Conservation (phyloP, 2,329 filamentous ascomycete species). For the Colletotrichum phormii region DNA sequence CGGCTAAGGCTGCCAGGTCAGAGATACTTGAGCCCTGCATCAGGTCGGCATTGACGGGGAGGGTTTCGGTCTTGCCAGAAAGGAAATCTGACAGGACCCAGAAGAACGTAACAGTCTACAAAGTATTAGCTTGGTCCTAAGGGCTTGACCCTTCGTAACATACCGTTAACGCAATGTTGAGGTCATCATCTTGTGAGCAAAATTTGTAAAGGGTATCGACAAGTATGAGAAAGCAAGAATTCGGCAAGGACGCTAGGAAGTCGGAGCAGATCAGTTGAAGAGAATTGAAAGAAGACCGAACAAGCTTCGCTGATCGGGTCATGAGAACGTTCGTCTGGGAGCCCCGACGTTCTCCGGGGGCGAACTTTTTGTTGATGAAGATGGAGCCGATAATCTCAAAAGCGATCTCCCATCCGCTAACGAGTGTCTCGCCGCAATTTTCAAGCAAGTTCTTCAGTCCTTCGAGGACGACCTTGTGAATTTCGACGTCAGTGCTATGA, state of each 20-base stretch:
- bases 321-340: constrained; percentile 50
- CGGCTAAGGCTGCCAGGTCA: constrained; percentile 69
- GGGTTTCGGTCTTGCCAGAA: constrained; percentile 67
- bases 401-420: constrained; percentile 85
- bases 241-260: constrained; percentile 81
- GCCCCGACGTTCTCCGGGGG: constrained; percentile 48
- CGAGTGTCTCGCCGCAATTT: constrained; percentile 85
- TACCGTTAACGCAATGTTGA: constrained; percentile 94
- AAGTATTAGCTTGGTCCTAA: constrained; percentile 34
- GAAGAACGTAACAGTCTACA: constrained; percentile 89
- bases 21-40: constrained; percentile 60
- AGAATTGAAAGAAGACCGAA: constrained; percentile 88
- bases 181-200: constrained; percentile 87
- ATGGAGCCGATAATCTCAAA: constrained; percentile 89
- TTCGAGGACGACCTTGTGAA: constrained; percentile 84
- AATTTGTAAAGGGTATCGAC: constrained; percentile 92
- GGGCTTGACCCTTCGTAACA: constrained; percentile 44
- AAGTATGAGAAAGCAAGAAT: constrained; percentile 78
- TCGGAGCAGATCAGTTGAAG: constrained; percentile 95
- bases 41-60: constrained; percentile 68
- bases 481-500: constrained; percentile 77
- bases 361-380: constrained; percentile 65
- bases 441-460: constrained; percentile 86
- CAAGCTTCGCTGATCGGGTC: constrained; percentile 77
- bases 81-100: constrained; percentile 96